Evolutionary conservation across 768 basidiomycete genomes (phyloP), one percentile per base, ranked within the genome.

Genomic region (Suillus hirtellus): DNA sequence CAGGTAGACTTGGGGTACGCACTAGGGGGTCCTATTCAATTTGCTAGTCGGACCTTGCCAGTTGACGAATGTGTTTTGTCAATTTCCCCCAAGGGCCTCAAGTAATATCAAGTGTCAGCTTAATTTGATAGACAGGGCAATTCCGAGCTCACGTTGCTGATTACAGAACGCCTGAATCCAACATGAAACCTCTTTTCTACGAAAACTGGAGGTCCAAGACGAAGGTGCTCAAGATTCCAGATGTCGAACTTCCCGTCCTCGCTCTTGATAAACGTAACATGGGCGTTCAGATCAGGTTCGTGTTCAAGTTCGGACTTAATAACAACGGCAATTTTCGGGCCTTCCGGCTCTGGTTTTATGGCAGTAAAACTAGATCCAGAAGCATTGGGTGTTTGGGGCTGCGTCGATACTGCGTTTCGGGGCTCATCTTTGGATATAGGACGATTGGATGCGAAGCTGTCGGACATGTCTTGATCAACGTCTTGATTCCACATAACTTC

Each of bases 161-260:
- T 70, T 35, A 68, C 68, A 34, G 60, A 64, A 9, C 70, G 56
- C 11, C 60, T 63, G 46, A 68, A 70, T 27, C 68, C 68, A 5
- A 61, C 21, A 17, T 47, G 37, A 9, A 62, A 62, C 27, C 60
- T 61, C 7, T 63, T 47, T 27, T 65, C 64, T 11, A 66, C 60
- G 27, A 43, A 1, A 34, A 66, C 42, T 21, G 40, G 27, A 44
- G 65, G 66, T 31, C 66, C 65, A 34, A 66, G 65, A 47, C 35
- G 43, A 50, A 66, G 61, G 11, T 59, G 53, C 11, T 62, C 54
- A 44, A 66, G 59, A 49, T 62, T 59, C 66, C 60, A 66, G 37
- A 66, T 37, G 24, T 65, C 65, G 15, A 66, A 56, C 34, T 59
- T 60, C 17, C 63, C 63, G 34, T 66, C 60, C 35, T 66, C 60